Base-by-base conservation (phyloP, 1,284 basidiomycete genomes). In the Melampsora occidentalis region DNA sequence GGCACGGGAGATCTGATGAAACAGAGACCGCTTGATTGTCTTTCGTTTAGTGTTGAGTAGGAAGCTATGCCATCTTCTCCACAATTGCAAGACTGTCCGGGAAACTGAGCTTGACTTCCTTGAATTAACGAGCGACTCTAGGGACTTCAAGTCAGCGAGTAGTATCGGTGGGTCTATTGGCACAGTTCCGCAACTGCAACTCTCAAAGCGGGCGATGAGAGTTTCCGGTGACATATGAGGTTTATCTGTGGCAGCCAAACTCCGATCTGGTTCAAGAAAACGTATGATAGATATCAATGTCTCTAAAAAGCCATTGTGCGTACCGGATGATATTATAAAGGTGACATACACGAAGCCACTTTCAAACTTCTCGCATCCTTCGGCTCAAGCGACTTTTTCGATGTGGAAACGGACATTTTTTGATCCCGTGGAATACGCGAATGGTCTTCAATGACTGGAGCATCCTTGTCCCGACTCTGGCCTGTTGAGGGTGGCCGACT, bases 21-120 rank as follows among this genome's bases (percentile, higher is more conserved):
- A 20, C 57, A 20, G 57, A 28, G 22, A 28, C n/a, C 10, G 48
- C 64, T 61, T 57, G 28, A 73, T 57, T 53, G 20, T 53, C 42
- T 73, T 73, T 12, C 64, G 62, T 42, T 67, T 73, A 9, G 71
- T 48, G 46, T 51, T 73, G n/a, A 65, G 51, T 46, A 73, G 22
- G 33, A 73, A 73, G 7, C 57, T n/a, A 53, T 73, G 49, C 71
- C 71, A 73, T 57, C 51, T 28, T 46, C 46, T 46, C 71, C 71
- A 73, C 33, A 67, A 57, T 9, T 28, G 53, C 53, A 57, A 28
- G 28, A 28, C 53, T 3, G 53, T 57, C 53, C 28, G n/a, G 6
- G 53, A n/a, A n/a, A 57, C 20, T 22, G n/a, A n/a, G 22, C n/a
- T 28, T 28, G 1, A 7, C 28, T 57, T 57, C n/a, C 28, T 57